phyloP scores from a whole-genome alignment of 352 stramenopile species.

The Phytophthora litchii region DNA sequence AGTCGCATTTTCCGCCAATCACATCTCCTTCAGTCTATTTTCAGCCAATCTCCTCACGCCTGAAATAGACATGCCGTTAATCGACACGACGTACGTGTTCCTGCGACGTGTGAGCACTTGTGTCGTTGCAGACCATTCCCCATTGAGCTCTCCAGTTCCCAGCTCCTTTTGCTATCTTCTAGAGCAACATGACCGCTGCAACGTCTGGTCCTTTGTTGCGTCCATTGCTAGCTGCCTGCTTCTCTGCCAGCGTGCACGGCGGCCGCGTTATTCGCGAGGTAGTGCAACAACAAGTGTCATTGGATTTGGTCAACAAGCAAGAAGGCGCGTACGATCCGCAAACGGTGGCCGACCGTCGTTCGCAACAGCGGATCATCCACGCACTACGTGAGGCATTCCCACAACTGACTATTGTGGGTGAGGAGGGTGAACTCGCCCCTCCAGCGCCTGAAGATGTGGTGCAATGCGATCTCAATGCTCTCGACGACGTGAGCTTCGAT shows the following conservation, averaged over 20 bases:
- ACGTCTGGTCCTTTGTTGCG: conserved; percentile 33
- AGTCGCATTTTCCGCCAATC: not conserved
- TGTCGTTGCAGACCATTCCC: conserved; percentile 14
- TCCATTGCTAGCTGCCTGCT: conserved; percentile 61
- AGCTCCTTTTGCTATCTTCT: not conserved
- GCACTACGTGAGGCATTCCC: conserved; percentile 64
- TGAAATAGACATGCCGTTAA: not conserved
- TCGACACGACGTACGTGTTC: conserved; percentile 9
- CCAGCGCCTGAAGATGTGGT: conserved; percentile 56
- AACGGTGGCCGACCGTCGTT: conserved; percentile 75
- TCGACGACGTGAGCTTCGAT: conserved; percentile 25
- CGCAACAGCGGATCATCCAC: conserved; percentile 74
- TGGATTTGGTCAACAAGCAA: conserved; percentile 80
- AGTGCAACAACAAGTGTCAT: conserved; percentile 51
- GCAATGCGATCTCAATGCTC: conserved; percentile 42
- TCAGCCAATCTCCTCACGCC: not conserved
- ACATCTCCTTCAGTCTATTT: not conserved
- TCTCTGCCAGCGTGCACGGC: conserved; percentile 56
- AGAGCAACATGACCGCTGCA: conserved; percentile 14
- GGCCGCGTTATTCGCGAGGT: conserved; percentile 76
- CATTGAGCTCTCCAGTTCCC: conserved; percentile 3
- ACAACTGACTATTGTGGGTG: conserved; percentile 48
- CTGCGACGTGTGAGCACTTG: conserved; percentile 12
- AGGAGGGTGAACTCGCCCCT: conserved; percentile 68
- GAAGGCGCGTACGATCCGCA: conserved; percentile 78